These are phyloP conservation scores for Ceratobasidium sp. DNA, from an alignment of 1,284 basidiomycete species.

Conservation along the genomic window DNA sequence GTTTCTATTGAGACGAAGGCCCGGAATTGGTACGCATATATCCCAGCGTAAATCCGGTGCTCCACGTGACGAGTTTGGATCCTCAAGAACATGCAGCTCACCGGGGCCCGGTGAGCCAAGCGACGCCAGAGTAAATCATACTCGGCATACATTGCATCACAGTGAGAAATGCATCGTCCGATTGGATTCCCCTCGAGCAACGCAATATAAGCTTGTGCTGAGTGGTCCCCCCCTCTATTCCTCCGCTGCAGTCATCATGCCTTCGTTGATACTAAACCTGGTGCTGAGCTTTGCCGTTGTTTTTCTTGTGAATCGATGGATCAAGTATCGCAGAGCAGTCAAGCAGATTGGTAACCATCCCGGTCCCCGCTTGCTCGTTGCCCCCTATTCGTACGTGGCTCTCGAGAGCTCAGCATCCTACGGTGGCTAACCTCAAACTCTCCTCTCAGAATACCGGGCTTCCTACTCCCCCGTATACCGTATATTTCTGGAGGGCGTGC, in stretches of 20 bases:
- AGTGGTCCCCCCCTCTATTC: background rate
- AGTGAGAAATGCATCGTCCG: too few species aligned
- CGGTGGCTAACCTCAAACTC: background rate
- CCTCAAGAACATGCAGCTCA: background rate
- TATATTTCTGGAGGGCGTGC: background rate
- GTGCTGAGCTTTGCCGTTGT: too few species aligned
- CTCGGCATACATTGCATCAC: background rate
- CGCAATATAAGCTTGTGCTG: background rate
- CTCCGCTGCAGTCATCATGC: too few species aligned
- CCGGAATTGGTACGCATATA: background rate
- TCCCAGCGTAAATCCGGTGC: background rate
- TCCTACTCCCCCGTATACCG: background rate
- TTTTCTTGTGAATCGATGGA: background rate
- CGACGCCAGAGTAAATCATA: background rate
- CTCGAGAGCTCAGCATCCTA: background rate
- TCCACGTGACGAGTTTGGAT: background rate
- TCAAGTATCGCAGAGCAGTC: background rate
- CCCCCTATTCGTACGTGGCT: conserved; percentile 1
- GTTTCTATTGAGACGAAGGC: too few species aligned
- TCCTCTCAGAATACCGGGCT: background rate
- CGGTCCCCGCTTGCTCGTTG: background rate
- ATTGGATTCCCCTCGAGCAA: background rate
- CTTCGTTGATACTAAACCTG: too few species aligned
- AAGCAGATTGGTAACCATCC: background rate
- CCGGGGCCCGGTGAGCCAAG: background rate